A percentile compares a stretch with the other conserved stretches of the same genome.
Conservation (phyloP, 805 yeast genomes). For the Pichia cabralensis region DNA sequence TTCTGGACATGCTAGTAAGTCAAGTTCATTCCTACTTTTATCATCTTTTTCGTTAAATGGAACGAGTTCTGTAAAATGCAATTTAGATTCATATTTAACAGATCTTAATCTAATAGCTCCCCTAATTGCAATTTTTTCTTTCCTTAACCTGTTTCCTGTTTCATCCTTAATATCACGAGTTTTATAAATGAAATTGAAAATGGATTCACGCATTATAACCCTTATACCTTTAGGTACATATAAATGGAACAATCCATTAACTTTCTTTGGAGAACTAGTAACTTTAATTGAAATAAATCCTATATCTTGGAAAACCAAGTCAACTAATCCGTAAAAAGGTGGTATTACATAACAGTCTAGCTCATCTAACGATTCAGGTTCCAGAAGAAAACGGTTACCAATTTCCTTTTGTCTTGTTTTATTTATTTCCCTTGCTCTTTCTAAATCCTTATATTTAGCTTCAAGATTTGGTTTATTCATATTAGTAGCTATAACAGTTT, state of each 20-base stretch:
- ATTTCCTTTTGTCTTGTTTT: slow-evolving; percentile 20
- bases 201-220: slow-evolving; percentile 36
- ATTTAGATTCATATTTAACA: slow-evolving; percentile 13
- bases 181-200: slow-evolving; percentile 21
- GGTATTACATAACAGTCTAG: slow-evolving; percentile 46
- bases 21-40: too few species aligned
- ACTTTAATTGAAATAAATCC: slow-evolving; percentile 56
- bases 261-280: slow-evolving; percentile 32
- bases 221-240: slow-evolving; percentile 49
- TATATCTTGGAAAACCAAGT: slow-evolving; percentile 52
- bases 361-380: slow-evolving; percentile 20
- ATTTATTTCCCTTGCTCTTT: slow-evolving; percentile 24
- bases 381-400: slow-evolving; percentile 14
- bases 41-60: too few species aligned
- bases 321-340: slow-evolving; percentile 60
- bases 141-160: slow-evolving; percentile 11
- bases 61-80: slow-evolving; percentile 16
- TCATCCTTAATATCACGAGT: slow-evolving; percentile 11
- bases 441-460: slow-evolving; percentile 25
- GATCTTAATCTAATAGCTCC: slow-evolving; percentile 8
- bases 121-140: slow-evolving; percentile 9
- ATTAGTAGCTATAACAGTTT: slow-evolving; percentile 24
- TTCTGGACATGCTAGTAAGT: too few species aligned
- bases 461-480: slow-evolving; percentile 34
- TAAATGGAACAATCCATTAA: slow-evolving; percentile 31